Percentiles rank a stretch among this genome's conserved stretches.
Evolutionary conservation across 192 early-diverging fungal genomes (phyloP).

Genomic region (Rhizophagus clarus): DNA sequence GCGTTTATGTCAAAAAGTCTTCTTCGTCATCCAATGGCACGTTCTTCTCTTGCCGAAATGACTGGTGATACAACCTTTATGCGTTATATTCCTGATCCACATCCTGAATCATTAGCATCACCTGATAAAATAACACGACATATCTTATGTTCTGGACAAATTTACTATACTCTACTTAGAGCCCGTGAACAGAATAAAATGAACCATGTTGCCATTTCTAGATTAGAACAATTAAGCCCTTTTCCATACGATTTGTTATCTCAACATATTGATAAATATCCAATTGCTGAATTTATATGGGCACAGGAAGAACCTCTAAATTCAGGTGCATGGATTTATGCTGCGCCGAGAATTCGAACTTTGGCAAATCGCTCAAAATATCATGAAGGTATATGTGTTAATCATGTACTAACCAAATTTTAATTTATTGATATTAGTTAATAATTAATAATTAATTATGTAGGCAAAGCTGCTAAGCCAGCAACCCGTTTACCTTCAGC

Average conservation of each 20-base stretch:
- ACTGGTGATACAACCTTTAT: constrained; percentile 80
- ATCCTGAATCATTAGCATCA: constrained; percentile 74
- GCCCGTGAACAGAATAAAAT: constrained; percentile 93
- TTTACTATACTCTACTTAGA: constrained; percentile 90
- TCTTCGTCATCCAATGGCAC: constrained; percentile 91
- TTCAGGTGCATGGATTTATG: constrained; percentile 88
- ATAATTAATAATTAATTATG: background rate
- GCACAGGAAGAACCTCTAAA: constrained; percentile 96
- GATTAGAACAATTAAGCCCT: constrained; percentile 92
- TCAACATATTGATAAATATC: constrained; percentile 87
- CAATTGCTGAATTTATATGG: constrained; percentile 90
- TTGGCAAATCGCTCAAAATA: constrained; percentile 71
- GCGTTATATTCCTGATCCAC: constrained; percentile 90
- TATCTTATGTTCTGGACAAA: constrained; percentile 95
- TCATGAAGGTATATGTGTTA: constrained; percentile 56
- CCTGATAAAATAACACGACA: constrained; percentile 89
- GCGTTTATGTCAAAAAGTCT: constrained; percentile 84
- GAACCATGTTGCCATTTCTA: constrained; percentile 86
- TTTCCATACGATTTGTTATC: constrained; percentile 94
- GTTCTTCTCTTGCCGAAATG: constrained; percentile 84
- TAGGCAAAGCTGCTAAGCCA: constrained; percentile 62
- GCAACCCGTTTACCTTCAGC: constrained; percentile 90
- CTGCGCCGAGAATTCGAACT: constrained; percentile 85
- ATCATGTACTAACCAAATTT: constrained; percentile 23
- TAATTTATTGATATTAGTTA: background rate